Evolutionary conservation across 2,329 filamentous ascomycete genomes (phyloP).

Genomic region (Cryphonectria nitschkei): DNA sequence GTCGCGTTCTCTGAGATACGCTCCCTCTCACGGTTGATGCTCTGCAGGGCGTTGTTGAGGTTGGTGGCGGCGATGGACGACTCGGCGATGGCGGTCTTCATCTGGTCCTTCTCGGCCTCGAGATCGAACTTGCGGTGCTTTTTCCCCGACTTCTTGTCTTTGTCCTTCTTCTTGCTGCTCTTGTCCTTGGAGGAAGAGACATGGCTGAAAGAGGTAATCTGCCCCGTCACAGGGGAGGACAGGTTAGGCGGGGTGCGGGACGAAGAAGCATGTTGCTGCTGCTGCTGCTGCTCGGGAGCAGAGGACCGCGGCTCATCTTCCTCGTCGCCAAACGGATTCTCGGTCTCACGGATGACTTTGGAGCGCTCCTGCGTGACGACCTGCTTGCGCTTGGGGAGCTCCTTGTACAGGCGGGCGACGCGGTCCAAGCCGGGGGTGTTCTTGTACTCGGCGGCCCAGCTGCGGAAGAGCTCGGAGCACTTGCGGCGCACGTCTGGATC

Average conservation of each 20-base stretch:
- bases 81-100: slow-evolving; percentile 87
- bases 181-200: slow-evolving; percentile 50
- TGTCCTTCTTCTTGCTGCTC: slow-evolving; percentile 39
- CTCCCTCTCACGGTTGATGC: slow-evolving; percentile 87
- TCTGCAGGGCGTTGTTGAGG: slow-evolving; percentile 81
- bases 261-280: slow-evolving; percentile 34
- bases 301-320: slow-evolving; percentile 56
- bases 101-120: slow-evolving; percentile 82
- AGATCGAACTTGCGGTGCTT: slow-evolving; percentile 75
- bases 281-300: slow-evolving; percentile 30
- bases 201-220: slow-evolving; percentile 46
- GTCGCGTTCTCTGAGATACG: slow-evolving; percentile 83
- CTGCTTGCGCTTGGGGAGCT: slow-evolving; percentile 70
- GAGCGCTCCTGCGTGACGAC: slow-evolving; percentile 77
- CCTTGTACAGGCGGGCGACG: slow-evolving; percentile 78
- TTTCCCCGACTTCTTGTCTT: slow-evolving; percentile 58
- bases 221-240: slow-evolving; percentile 33
- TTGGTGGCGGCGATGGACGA: slow-evolving; percentile 91
- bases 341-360: slow-evolving; percentile 81
- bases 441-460: slow-evolving; percentile 85
- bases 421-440: slow-evolving; percentile 77
- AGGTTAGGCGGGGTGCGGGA: slow-evolving; percentile 32
- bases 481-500: slow-evolving; percentile 87
- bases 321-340: slow-evolving; percentile 70
- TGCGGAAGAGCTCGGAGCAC: slow-evolving; percentile 81